These are phyloP conservation scores for Allantophomopsis lycopodina DNA, from an alignment of 2,329 filamentous ascomycete species.

Conservation along the genomic window DNA sequence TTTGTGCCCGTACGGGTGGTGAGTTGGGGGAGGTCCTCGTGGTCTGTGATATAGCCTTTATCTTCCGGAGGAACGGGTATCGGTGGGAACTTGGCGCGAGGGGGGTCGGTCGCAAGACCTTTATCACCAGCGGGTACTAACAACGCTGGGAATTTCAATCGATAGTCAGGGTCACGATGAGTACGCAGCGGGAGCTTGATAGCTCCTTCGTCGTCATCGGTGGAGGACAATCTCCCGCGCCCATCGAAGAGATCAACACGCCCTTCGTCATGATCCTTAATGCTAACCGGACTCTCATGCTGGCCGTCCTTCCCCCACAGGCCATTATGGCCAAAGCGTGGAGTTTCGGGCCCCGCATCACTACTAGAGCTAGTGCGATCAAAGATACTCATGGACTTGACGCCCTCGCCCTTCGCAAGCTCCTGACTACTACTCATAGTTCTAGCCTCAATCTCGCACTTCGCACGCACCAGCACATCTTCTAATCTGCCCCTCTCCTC, in stretches of 20 bases:
- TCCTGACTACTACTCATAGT: slow-evolving; percentile 25
- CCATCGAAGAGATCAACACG: no score
- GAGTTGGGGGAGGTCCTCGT: slow-evolving; percentile 6
- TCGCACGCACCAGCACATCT: slow-evolving; percentile 22
- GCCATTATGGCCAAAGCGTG: slow-evolving; percentile 6
- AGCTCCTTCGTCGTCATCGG: no score
- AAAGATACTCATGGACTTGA: slow-evolving; percentile 29
- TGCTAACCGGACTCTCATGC: slow-evolving; percentile 12
- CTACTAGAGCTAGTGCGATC: slow-evolving; percentile 34
- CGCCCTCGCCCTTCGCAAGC: slow-evolving; percentile 21
- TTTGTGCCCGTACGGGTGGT: no score
- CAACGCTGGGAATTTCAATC: no score
- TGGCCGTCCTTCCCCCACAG: slow-evolving; percentile 9
- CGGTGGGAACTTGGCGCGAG: no score
- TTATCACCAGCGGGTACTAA: background rate
- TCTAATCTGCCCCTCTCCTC: slow-evolving; percentile 23
- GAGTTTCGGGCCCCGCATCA: slow-evolving; percentile 29
- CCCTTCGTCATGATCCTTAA: background rate
- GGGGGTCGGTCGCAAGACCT: slow-evolving; percentile 5
- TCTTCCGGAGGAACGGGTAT: slow-evolving; percentile 8
- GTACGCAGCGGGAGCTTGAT: no score
- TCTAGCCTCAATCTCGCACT: slow-evolving; percentile 27
- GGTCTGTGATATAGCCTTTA: slow-evolving; percentile 14
- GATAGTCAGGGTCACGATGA: no score
- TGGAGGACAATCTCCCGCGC: no score